phyloP scores from a whole-genome alignment of 1,139 yeast species.

The Yamadazyma aaseri region DNA sequence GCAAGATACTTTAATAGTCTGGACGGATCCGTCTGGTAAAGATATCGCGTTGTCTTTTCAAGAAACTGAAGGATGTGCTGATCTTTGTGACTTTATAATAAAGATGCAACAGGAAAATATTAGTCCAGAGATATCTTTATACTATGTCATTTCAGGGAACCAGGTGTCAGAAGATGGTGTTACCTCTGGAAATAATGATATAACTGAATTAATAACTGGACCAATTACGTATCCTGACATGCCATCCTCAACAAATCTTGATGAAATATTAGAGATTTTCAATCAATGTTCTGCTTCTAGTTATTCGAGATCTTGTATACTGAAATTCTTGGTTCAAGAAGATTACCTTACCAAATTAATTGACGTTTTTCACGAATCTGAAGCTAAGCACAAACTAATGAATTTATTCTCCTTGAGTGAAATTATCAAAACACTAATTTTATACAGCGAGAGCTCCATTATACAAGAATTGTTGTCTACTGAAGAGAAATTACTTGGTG shows the following conservation, averaged over 20 bases:
- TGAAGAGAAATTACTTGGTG: conserved; percentile 59
- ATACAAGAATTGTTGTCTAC: conserved; percentile 61
- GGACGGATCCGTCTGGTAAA: conserved; percentile 80
- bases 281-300: conserved; percentile 59
- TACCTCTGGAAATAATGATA: conserved; percentile 34
- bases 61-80: conserved; percentile 86
- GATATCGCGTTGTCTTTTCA: conserved; percentile 92
- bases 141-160: conserved; percentile 60
- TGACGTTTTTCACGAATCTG: conserved; percentile 54
- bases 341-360: conserved; percentile 56
- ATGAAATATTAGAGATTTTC: conserved; percentile 49
- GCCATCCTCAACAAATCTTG: conserved; percentile 50
- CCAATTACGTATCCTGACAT: conserved; percentile 67
- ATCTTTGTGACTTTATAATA: conserved; percentile 76
- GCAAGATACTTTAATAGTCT: conserved; percentile 90
- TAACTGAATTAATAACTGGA: conserved; percentile 79
- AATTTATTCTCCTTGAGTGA: conserved; percentile 67
- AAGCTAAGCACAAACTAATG: conserved; percentile 45
- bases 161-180: conserved; percentile 21
- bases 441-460: conserved; percentile 69
- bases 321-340: conserved; percentile 48
- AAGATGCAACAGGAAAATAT: conserved; percentile 57
- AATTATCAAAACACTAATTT: conserved; percentile 64
- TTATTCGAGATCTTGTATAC: conserved; percentile 52
- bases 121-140: conserved; percentile 70